phyloP scores from a whole-genome alignment of 495 filamentous ascomycete species.

The Astrothelium macrocarpum region DNA sequence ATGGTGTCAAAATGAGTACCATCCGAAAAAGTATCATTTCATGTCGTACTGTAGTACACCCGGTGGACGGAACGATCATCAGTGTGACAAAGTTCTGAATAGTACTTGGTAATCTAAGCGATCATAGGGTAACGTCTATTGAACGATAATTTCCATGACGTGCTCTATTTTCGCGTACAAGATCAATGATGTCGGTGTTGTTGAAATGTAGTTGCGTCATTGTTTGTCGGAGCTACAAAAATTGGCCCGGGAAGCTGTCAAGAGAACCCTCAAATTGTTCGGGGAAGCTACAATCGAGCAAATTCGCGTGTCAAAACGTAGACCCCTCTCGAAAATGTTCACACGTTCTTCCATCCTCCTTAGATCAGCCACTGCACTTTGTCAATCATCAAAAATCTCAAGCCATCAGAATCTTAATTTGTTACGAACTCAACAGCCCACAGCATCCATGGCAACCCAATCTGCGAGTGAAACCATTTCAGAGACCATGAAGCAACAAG shows the following conservation, averaged over 20 bases:
- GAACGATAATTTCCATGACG: constrained; percentile 3
- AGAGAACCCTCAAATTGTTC: background rate
- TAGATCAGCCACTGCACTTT: background rate
- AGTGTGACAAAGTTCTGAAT: too few species aligned
- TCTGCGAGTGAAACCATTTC: constrained; percentile 23
- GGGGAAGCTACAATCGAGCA: background rate
- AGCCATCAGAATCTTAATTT: background rate
- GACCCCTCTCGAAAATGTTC: background rate
- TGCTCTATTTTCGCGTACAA: background rate
- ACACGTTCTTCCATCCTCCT: background rate
- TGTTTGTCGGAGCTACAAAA: background rate
- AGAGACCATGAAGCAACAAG: constrained; percentile 27
- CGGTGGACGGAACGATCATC: too few species aligned
- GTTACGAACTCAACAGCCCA: background rate
- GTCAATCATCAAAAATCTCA: background rate
- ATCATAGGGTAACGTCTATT: too few species aligned
- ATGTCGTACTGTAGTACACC: too few species aligned
- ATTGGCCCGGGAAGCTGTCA: background rate
- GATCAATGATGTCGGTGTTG: background rate
- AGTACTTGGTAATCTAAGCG: too few species aligned
- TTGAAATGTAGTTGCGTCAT: constrained; percentile 1
- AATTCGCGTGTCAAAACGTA: background rate
- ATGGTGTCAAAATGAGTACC: too few species aligned
- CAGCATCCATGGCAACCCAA: constrained; percentile 3
- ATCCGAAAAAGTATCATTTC: too few species aligned